Base-by-base conservation (phyloP, 257 asterid species). In the Solanum neorickii region DNA sequence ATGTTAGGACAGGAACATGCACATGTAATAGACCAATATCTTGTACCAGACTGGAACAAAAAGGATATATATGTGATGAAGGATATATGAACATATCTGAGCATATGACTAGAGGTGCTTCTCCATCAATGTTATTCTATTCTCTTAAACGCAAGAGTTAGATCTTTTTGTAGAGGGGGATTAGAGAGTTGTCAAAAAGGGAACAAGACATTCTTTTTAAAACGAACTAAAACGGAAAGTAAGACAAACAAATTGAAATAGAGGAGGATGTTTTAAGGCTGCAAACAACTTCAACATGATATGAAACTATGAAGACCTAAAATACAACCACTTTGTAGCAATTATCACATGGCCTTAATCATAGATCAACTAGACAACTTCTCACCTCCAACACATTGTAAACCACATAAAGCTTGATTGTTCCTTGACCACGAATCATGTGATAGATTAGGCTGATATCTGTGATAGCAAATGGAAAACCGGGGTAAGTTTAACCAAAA, bases 391-490 rank as follows among this genome's bases (percentile, higher is more conserved):
- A 90, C 86, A 97, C 95, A 82, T 97, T 97, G 98, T 97, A 97
- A 82, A 97, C 99, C 89, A 97, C 99, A 39, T 96, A 97, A 87
- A 97, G 98, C 90, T 97, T 97, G 86, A 97, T 92, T 85, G 95
- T 93, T 88, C 97, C 98, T 94, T 97, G 99, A 86, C 99, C 99
- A 69, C 99, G 99, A 89, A 97, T 96, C 98, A 97, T 97, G 95
- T 97, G 99, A 92, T 97, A 97, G 90, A 97, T 97, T 89, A 94
- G 92, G 93, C 99, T 97, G 91, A 96, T 96, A 93, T 97, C 99
- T 97, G 95, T 77, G 83, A 62, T 31, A 88, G 86, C 25, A 90
- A 90, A 87, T 66, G 12, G 69, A 27, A 60, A 76, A 46, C 33
- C n/a, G 80, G 31, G 52, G 46, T 69, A 87, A 78, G n/a, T 18